Base-by-base conservation (phyloP, 331 rosid species). In the Phaseolus coccineus region DNA sequence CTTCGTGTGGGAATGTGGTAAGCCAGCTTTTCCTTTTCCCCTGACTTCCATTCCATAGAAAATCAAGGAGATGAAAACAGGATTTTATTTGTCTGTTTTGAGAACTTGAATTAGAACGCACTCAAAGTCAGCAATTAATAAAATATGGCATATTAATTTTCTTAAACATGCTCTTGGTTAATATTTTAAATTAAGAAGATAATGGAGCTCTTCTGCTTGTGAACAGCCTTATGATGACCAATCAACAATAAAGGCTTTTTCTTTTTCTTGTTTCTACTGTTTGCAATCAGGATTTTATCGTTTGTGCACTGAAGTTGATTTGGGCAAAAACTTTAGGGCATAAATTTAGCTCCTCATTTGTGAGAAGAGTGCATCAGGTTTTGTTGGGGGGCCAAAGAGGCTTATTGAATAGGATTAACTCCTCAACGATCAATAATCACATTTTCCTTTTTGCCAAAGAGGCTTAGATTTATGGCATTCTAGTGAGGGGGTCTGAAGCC, bases 1-100 rank as follows among this genome's bases (percentile, higher is more conserved):
- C 99, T 77, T 93, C 93, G 22, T 90, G 97, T 83, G 99, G 98
- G 57, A 88, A 90, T 81, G 92, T 93, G 93, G 99, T 93, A 87
- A 75, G 88, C 47, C 13, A 9, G 47, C 47, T 42, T 31, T 53
- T 55, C 72, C 69, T 50, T 25, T 37, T 75, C 3, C 44, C 27
- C 12, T 56, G 44, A n/a, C 52, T 74, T 25, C 19, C 55, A 13
- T 61, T 73, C 37, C 56, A 64, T 73, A 66, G 39, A 48, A 55
- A 42, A 8, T 40, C 25, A 19, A 19, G 22, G 53, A 35, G 2
- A 61, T 61, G 10, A 30, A 28, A n/a, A 56, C 76, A 53, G 11
- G 8, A 39, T 5, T 77, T 13, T 14, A 14, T 51, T 76, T 77
- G 37, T 33, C 55, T 64, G 8, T 35, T 37, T 16, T 65, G 44